phyloP scores from a whole-genome alignment of 768 basidiomycete species.

The Rhizopogon sp. region DNA sequence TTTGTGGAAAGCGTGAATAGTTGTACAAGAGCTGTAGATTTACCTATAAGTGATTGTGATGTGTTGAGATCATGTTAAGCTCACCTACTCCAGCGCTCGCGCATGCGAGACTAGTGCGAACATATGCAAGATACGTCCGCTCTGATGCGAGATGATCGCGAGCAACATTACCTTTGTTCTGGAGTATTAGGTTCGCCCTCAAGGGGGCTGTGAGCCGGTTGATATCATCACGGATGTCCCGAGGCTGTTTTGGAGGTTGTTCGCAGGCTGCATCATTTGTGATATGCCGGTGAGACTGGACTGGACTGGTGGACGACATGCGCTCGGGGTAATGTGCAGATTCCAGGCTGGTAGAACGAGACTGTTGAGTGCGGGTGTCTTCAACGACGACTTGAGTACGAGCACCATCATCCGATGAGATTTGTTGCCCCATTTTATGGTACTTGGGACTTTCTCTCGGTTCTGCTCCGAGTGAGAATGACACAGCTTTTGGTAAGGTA shows the following conservation, averaged over 20 bases:
- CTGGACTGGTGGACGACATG: neutral
- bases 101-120: slow-evolving; percentile 58
- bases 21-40: slow-evolving; percentile 46
- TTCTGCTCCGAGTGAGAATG: neutral
- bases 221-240: neutral
- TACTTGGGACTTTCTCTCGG: neutral
- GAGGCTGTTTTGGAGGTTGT: neutral
- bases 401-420: neutral
- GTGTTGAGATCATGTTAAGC: slow-evolving; percentile 6
- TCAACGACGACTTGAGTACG: neutral
- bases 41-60: neutral
- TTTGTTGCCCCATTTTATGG: neutral
- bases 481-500: neutral
- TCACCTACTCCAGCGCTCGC: slow-evolving; percentile 56
- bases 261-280: neutral
- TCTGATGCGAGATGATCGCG: slow-evolving; percentile 63
- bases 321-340: neutral
- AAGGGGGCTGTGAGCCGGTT: slow-evolving; percentile 3
- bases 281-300: neutral
- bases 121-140: slow-evolving; percentile 58
- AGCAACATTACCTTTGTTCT: slow-evolving; percentile 60
- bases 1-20: slow-evolving; percentile 38
- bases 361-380: neutral
- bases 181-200: slow-evolving; percentile 32
- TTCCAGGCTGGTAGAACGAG: neutral